Base-by-base conservation (phyloP, 257 asterid species). In the Echites panduratus region DNA sequence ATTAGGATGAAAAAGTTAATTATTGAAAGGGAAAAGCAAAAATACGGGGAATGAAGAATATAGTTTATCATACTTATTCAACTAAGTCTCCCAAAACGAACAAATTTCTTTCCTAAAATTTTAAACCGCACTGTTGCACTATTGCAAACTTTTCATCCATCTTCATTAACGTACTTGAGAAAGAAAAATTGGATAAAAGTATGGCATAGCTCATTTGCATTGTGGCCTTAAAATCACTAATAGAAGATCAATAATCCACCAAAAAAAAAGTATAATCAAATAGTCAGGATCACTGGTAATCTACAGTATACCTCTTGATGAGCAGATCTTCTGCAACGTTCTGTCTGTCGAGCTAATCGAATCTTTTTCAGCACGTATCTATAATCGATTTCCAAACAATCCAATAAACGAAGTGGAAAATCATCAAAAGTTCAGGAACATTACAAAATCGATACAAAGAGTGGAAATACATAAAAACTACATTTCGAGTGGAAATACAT, bases 301-400 rank as follows among this genome's bases (percentile, higher is more conserved):
- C 68, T 17, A 16, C 11, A 58, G 59, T 54, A 57, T 73, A 95
- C 99, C 96, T 95, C 99, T 79, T 95, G 98, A 82, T 95, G 91
- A 82, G 98, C 99, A 80, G 99, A 95, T 92, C 93, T 89, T 81
- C 99, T 84, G 88, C 99, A 95, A 70, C 98, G 92, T 82, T 95
- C 99, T 2, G 98, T 92, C 78, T 92, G 99, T 68, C 98, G 85
- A 78, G 99, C 99, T 79, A 95, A 85, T 52, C 98, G 87, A 76
- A 95, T 95, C 90, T 95, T 95, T 86, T 92, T 95, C n/a, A 92
- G 82, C 74, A 95, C 99, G 79, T 90, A 95, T 90, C 99, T 95
- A 69, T 26, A 58, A 71, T 56, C 5, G 71, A 71, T 69, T 81
- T 45, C 57, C 32, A 45, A 72, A 81, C 70, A 78, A 32, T 63